phyloP scores from a whole-genome alignment of 2,329 filamentous ascomycete species.

The Trichoderma aggressivum region DNA sequence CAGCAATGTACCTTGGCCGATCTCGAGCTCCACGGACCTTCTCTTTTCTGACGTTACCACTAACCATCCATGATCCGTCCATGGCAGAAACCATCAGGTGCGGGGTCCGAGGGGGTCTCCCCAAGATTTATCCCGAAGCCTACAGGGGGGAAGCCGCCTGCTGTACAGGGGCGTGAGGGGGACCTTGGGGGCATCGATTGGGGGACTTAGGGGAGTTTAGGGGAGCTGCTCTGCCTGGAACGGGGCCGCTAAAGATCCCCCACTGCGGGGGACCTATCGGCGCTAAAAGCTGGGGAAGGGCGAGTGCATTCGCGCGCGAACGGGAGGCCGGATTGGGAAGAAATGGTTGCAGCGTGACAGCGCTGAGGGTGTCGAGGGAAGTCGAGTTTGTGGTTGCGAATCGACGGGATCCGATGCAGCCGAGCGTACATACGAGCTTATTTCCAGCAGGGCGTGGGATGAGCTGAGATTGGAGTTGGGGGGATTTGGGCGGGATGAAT shows the following conservation, averaged over 20 bases:
- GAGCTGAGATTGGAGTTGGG: background rate
- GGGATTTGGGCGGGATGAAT: background rate
- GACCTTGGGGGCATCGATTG: background rate
- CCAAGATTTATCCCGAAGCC: background rate
- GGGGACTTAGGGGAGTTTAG: background rate
- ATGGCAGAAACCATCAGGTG: slow-evolving; percentile 9
- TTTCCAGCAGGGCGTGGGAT: background rate
- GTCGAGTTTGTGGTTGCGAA: background rate
- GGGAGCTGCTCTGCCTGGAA: background rate
- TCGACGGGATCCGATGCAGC: background rate
- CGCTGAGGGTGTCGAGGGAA: background rate
- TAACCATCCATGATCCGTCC: background rate
- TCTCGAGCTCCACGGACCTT: background rate
- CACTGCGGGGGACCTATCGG: slow-evolving; percentile 17
- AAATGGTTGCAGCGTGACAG: background rate
- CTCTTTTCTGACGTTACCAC: slow-evolving; percentile 15
- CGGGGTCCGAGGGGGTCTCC: slow-evolving; percentile 18
- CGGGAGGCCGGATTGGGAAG: background rate
- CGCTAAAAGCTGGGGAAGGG: slow-evolving; percentile 21
- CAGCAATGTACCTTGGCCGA: background rate
- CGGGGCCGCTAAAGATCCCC: slow-evolving; percentile 10
- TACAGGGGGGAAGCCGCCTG: slow-evolving; percentile 1
- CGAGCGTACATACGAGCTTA: slow-evolving; percentile 17
- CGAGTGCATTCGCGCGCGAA: background rate
- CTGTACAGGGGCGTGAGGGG: slow-evolving; percentile 2